These are phyloP conservation scores for Aspergillus alliaceus DNA, from an alignment of 2,329 filamentous ascomycete genomes.

Conservation along the genomic window DNA sequence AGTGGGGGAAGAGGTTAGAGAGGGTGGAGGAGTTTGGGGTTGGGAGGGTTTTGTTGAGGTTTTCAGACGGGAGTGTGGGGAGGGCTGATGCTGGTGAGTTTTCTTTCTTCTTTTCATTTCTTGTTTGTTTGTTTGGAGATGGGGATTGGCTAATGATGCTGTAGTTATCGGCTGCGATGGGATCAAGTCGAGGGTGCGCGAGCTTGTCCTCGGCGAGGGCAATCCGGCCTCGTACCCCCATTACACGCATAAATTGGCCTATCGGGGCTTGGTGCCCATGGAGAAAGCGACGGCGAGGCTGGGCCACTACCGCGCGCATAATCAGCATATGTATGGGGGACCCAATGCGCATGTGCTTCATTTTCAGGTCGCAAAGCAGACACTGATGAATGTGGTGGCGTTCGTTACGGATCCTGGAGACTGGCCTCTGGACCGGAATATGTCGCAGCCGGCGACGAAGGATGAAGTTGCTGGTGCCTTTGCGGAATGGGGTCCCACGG, in stretches of 20 bases:
- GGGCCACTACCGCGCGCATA: constrained; percentile 50
- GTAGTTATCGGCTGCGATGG: constrained; percentile 61
- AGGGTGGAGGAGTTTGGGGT: constrained; percentile 25
- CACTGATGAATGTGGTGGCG: constrained; percentile 24
- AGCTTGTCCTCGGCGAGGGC: constrained; percentile 52
- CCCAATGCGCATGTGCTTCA: constrained; percentile 59
- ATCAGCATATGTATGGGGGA: constrained; percentile 58
- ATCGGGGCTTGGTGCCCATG: constrained; percentile 63
- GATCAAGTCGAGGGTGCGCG: constrained; percentile 58
- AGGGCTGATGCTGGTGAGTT: constrained; percentile 39
- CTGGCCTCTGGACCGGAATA: constrained; percentile 14
- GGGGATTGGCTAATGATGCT: no score
- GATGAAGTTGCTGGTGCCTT: constrained; percentile 8
- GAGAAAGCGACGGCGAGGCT: constrained; percentile 50
- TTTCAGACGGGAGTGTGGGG: constrained; percentile 47
- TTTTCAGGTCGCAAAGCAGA: constrained; percentile 41
- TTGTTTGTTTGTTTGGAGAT: no score
- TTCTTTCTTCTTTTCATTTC: no score
- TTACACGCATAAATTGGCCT: constrained; percentile 62
- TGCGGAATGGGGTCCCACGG: constrained; percentile 47
- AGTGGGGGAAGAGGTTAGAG: constrained; percentile 38
- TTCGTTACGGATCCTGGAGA: constrained; percentile 21
- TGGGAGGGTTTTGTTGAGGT: constrained; percentile 32
- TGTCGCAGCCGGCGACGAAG: constrained; percentile 18
- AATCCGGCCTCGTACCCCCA: constrained; percentile 47